phyloP scores from a whole-genome alignment of 2,329 filamentous ascomycete genomes.

The Alternaria rosae region DNA sequence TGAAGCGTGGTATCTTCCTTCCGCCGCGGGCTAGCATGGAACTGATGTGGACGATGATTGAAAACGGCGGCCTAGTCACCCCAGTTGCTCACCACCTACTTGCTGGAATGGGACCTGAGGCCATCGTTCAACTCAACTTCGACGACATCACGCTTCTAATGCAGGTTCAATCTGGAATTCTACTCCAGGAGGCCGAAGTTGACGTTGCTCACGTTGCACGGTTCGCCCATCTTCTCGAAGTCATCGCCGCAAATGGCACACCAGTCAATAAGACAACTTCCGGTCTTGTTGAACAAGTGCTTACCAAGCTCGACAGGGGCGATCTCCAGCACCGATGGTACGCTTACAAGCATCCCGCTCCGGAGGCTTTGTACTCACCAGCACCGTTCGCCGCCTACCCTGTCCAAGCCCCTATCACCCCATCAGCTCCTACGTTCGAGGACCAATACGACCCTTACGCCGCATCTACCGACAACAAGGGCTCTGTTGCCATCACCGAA shows the following conservation, averaged over 20 bases:
- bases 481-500: slow-evolving; percentile 88
- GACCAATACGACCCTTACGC: slow-evolving; percentile 92
- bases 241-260: slow-evolving; percentile 61
- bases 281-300: slow-evolving; percentile 64
- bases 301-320: slow-evolving; percentile 61
- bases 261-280: slow-evolving; percentile 64
- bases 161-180: slow-evolving; percentile 64
- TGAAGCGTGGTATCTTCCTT: slow-evolving; percentile 60
- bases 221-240: slow-evolving; percentile 68
- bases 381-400: slow-evolving; percentile 60
- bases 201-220: slow-evolving; percentile 67
- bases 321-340: slow-evolving; percentile 65
- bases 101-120: slow-evolving; percentile 66
- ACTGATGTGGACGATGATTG: slow-evolving; percentile 69
- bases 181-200: slow-evolving; percentile 55
- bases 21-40: slow-evolving; percentile 65
- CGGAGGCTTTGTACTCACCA: slow-evolving; percentile 55
- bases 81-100: slow-evolving; percentile 67
- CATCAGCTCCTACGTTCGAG: slow-evolving; percentile 70
- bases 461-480: slow-evolving; percentile 89
- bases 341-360: slow-evolving; percentile 60
- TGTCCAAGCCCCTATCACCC: slow-evolving; percentile 56
- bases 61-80: slow-evolving; percentile 68
- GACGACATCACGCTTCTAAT: slow-evolving; percentile 65
- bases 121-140: slow-evolving; percentile 63